Evolutionary conservation across 805 yeast genomes (phyloP), one percentile per base, ranked within the genome.

Genomic region (Metschnikowia colocasiae): DNA sequence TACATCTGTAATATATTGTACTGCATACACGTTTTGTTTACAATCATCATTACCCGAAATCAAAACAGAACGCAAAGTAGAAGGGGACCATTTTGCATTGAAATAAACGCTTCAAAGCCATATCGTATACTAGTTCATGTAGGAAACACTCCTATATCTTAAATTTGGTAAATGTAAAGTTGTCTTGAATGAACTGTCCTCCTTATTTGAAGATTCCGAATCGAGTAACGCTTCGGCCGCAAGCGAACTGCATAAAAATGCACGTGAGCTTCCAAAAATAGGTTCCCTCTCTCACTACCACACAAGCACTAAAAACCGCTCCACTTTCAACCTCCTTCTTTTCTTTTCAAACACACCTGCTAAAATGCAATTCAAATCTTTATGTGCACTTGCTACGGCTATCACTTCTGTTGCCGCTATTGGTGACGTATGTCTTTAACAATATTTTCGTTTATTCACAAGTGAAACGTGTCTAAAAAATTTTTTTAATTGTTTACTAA

Each of bases 321-420:
- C 20, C 39, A 15, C 36, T 36, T 38, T 19, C 23, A 33, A 18
- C 33, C 29, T 34, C 40, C 38, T 34, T 23, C 43, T 40, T 18
- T 20, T 34, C 30, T 31, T 22, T 22, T 25, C 19, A 26, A 18
- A 23, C 42, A 23, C 32, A 34, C 25, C 35, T 36, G 26, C 40
- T 32, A 43, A 39, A 32, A 82, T 57, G 76, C 74, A 53, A 61
- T 58, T 61, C 55, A 67, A 69, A 63, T 64, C 67, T 49, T 63
- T 75, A 53, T 63, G 75, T 59, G 66, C 75, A 45, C 61, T 78
- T 48, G 77, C 83, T 46, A 68, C 79, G 42, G 73, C 76, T 44
- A 60, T 75, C 40, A 60, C 80, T 13, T 68, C 78, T 30, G 83
- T 68, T 51, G 59, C 70, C 45, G 90, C 88, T 54, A 61, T 79